Conservation (phyloP, 139 green algal species). For the Chlorella vulgaris region DNA sequence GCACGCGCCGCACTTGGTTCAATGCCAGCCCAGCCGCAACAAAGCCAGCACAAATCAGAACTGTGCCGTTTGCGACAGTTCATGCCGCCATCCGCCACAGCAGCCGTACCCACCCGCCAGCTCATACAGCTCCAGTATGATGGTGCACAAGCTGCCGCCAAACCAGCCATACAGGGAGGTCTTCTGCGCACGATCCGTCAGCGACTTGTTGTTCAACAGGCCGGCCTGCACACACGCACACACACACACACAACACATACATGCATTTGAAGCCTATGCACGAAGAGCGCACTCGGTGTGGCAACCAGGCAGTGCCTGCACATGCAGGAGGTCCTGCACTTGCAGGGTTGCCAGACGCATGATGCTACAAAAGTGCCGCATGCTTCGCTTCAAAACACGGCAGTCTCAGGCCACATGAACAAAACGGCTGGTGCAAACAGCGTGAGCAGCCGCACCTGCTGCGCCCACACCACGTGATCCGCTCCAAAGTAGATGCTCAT, state of each 20-base stretch:
- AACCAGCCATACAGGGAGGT: constrained; percentile 65
- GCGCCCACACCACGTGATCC: constrained; percentile 93
- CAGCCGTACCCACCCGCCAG: constrained; percentile 22
- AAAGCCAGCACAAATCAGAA: neutral
- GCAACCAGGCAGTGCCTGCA: no score
- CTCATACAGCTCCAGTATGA: constrained; percentile 55
- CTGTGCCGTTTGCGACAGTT: neutral
- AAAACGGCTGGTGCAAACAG: no score
- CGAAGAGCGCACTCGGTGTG: no score
- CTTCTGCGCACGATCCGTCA: constrained; percentile 75
- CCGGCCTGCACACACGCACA: constrained; percentile 56
- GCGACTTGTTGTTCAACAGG: constrained; percentile 75
- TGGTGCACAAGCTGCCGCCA: constrained; percentile 55
- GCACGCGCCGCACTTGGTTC: no score
- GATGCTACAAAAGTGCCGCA: no score
- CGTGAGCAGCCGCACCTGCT: no score
- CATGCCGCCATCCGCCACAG: neutral
- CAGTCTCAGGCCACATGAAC: no score
- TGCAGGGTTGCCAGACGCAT: no score
- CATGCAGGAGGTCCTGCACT: no score
- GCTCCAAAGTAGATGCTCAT: constrained; percentile 95
- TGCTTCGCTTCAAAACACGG: no score
- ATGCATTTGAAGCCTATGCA: no score
- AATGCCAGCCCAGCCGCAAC: neutral
- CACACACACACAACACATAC: neutral